These are phyloP conservation scores for Pezicula rhizophila DNA, from an alignment of 2,329 filamentous ascomycete genomes.

Conservation along the genomic window DNA sequence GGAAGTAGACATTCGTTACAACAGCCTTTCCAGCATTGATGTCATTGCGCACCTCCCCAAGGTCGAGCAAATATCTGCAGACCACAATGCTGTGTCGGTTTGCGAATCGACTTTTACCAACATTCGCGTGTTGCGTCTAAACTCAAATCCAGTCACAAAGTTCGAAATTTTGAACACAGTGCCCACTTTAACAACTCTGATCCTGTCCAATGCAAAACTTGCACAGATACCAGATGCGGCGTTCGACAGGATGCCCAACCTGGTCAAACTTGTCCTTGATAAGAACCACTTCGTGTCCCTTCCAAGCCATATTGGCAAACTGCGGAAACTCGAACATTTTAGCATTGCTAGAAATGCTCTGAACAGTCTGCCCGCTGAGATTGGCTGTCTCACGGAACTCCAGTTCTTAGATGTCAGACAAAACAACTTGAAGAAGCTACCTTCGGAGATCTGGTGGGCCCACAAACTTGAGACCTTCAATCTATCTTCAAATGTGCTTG, in stretches of 20 bases:
- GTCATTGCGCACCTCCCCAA: conserved; percentile 77
- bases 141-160: conserved; percentile 91
- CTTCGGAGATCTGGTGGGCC: conserved; percentile 94
- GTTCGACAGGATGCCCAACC: conserved; percentile 79
- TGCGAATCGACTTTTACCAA: conserved; percentile 86
- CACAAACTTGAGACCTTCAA: conserved; percentile 87
- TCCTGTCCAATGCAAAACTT: conserved; percentile 85
- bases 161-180: conserved; percentile 77
- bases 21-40: conserved; percentile 82
- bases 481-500: conserved; percentile 88
- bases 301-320: conserved; percentile 75
- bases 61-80: conserved; percentile 80
- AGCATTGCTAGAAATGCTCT: conserved; percentile 91
- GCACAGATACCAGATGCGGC: conserved; percentile 80
- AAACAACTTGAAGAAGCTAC: conserved; percentile 86
- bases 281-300: conserved; percentile 94
- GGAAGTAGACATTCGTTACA: conserved; percentile 93
- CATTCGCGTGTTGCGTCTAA: conserved; percentile 78
- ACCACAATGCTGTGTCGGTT: conserved; percentile 87
- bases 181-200: conserved; percentile 77
- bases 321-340: conserved; percentile 80
- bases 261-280: conserved; percentile 84
- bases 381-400: conserved; percentile 81
- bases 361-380: conserved; percentile 75
- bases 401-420: conserved; percentile 82